Evolutionary conservation across 2,329 filamentous ascomycete species (phyloP), one percentile per base, ranked within the genome.

Genomic region (Neopestalotiopsis sp.): DNA sequence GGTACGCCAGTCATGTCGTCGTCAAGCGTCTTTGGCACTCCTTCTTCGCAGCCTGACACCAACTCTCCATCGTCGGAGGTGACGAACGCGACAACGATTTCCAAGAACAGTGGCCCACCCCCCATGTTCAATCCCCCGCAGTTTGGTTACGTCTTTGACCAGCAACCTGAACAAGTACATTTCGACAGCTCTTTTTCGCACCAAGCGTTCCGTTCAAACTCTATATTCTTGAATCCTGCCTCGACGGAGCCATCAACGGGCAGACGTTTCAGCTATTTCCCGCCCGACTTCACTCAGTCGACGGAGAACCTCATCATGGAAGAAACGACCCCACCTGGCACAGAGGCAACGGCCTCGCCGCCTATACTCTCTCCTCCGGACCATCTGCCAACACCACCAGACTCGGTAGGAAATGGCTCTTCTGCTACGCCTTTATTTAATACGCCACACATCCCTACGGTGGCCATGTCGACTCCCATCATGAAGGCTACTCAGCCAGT

Each of bases 181-280:
- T 82, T 84, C 62, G 83, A 85, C 62, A 79, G 79, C 62, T 81
- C 81, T 61, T 82, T 81, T 67, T 73, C 82, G 70, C 88, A 85
- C 59, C 89, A 84, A 1, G 86, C 84, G 3, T 91, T 91, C 78
- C 85, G 90, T 66, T 91, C 89, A 10, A 90, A 90, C 75, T 91
- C 90, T 1, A 91, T 91, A 70, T 91, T 91, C 77, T 82, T 86
- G 71, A 88, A 87, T 68, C 89, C 89, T 5, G 84, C 86, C 1
- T 84, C 84, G 20, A 85, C 82, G 5, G 87, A 89, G 70, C 81
- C 81, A 9, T 34, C 65, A 10, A 83, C 81, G 56, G 88, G 89
- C 7, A 85, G 89, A 28, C 83, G 89, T 7, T 89, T 90, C 71
- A 91, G 89, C 17, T 89, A 90, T 73, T 91, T 91, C 71, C 88